Percentiles rank a stretch among this genome's conserved stretches.
Evolutionary conservation across 306 rosid genomes (phyloP).

Genomic region (Boehmeria nivea): DNA sequence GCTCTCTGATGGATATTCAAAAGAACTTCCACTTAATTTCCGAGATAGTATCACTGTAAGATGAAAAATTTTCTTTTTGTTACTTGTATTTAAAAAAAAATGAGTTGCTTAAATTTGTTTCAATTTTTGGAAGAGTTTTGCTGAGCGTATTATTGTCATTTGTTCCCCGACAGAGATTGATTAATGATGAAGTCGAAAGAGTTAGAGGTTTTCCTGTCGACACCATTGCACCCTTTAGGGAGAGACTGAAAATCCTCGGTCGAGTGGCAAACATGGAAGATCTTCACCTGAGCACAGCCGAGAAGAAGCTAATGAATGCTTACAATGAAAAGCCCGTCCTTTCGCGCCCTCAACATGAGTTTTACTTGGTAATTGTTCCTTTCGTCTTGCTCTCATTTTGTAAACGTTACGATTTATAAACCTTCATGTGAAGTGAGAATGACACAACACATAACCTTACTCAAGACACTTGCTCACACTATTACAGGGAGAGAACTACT

Average conservation of each 20-base stretch:
- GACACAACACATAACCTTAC: neutral
- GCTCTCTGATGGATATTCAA: conserved; percentile 66
- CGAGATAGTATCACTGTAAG: conserved; percentile 77
- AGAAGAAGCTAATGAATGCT: conserved; percentile 84
- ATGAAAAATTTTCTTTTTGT: neutral
- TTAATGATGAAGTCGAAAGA: conserved; percentile 95
- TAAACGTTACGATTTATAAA: neutral
- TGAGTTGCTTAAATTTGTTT: neutral
- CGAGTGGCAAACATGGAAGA: conserved; percentile 71
- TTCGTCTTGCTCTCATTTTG: neutral
- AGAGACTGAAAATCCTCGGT: conserved; percentile 85
- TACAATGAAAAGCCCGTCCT: conserved; percentile 97
- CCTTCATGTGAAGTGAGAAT: no score
- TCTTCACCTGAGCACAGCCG: conserved; percentile 68
- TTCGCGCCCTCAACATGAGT: conserved; percentile 96
- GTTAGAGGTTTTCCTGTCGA: conserved; percentile 91
- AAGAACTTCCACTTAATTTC: conserved; percentile 67
- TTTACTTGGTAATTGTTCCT: conserved; percentile 56
- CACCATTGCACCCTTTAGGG: conserved; percentile 78
- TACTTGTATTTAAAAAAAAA: no score
- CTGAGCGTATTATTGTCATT: conserved; percentile 3
- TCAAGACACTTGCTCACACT: neutral
- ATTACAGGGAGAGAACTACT: conserved; percentile 86
- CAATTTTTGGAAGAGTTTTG: neutral
- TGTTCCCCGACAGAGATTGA: conserved; percentile 56